Evolutionary conservation across 352 stramenopile genomes (phyloP).

Genomic region (Peronospora belbahrii): DNA sequence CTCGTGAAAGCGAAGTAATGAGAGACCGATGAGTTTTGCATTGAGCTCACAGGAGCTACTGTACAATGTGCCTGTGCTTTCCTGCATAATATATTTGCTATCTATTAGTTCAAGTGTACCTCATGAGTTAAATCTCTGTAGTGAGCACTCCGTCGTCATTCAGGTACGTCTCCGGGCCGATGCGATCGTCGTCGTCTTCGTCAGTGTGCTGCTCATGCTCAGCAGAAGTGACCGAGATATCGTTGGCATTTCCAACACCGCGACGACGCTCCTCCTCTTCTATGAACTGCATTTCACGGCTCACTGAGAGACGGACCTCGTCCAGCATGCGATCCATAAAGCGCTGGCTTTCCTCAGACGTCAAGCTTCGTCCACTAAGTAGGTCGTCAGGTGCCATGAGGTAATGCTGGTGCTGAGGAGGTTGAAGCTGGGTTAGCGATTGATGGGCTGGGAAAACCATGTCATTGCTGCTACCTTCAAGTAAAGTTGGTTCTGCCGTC

Average conservation of each 20-base stretch:
- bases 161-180: slow-evolving; percentile 59
- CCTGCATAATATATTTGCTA: slow-evolving; percentile 9
- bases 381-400: slow-evolving; percentile 47
- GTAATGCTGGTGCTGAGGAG: slow-evolving; percentile 29
- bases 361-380: slow-evolving; percentile 31
- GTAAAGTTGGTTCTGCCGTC: background rate
- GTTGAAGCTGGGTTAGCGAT: slow-evolving; percentile 7
- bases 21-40: background rate
- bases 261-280: slow-evolving; percentile 12
- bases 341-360: slow-evolving; percentile 60
- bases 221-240: background rate
- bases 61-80: background rate
- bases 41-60: background rate
- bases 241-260: background rate
- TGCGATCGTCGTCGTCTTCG: slow-evolving; percentile 25
- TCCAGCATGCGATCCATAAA: slow-evolving; percentile 78
- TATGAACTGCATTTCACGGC: slow-evolving; percentile 37
- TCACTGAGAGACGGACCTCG: slow-evolving; percentile 48
- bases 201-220: slow-evolving; percentile 13
- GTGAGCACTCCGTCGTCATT: slow-evolving; percentile 65
- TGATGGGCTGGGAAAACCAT: slow-evolving; percentile 3
- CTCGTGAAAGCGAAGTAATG: background rate
- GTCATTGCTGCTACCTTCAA: slow-evolving; percentile 7
- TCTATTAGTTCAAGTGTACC: background rate
- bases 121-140: slow-evolving; percentile 39